These are phyloP conservation scores for Tillandsia fasciculata DNA, from an alignment of 176 grass and related monocot species.

Conservation along the genomic window DNA sequence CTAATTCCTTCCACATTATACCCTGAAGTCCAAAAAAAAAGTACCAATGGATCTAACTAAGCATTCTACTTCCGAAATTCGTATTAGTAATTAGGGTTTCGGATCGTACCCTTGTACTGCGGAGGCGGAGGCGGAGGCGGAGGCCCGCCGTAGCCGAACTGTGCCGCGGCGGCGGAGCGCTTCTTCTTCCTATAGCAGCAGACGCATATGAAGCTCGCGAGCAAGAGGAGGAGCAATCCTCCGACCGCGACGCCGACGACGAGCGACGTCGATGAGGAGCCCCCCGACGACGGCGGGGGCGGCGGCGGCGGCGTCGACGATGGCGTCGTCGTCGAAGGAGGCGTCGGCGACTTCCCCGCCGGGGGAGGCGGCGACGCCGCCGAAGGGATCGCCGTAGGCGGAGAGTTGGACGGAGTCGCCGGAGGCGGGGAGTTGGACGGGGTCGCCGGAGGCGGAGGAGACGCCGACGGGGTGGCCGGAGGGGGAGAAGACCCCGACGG, in stretches of 20 bases:
- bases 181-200: constrained; percentile 62
- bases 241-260: constrained; percentile 42
- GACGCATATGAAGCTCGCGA: constrained; percentile 42
- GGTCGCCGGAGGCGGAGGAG: constrained; percentile 20
- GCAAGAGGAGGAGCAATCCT: constrained; percentile 32
- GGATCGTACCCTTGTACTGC: constrained; percentile 36
- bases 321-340: constrained; percentile 7
- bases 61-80: neutral
- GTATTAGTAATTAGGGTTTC: neutral
- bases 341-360: neutral
- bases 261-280: constrained; percentile 25
- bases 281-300: neutral
- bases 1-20: neutral
- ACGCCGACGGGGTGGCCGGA: neutral
- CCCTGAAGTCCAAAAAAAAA: neutral
- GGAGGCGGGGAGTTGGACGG: constrained; percentile 21
- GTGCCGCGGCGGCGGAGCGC: constrained; percentile 17
- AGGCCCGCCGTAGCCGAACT: neutral
- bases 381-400: neutral
- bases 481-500: neutral
- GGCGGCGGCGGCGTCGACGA: constrained; percentile 8
- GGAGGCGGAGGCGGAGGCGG: constrained; percentile 5
- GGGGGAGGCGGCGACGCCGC: neutral
- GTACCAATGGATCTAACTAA: neutral
- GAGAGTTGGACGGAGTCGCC: constrained; percentile 15